A percentile compares a stretch with the other conserved stretches of the same genome.
Evolutionary conservation across 768 basidiomycete species (phyloP).

Genomic region (Tylopilus vinaceipallidus): DNA sequence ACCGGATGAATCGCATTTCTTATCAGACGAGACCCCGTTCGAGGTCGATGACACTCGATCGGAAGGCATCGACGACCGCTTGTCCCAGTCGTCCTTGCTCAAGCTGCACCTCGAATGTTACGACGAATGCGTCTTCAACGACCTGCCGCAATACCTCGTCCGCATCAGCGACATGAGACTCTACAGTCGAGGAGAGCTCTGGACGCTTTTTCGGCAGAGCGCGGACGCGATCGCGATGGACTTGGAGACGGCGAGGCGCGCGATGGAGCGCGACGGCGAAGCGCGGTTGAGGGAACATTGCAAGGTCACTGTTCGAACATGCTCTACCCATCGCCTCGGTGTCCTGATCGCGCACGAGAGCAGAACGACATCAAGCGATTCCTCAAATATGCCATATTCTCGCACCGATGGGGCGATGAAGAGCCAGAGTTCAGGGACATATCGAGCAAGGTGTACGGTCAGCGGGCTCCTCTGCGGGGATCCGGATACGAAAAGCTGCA

Average conservation of each 20-base stretch:
- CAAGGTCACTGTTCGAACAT: slow-evolving; percentile 1
- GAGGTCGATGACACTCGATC: background rate
- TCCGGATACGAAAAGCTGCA: slow-evolving; percentile 11
- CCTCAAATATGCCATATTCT: slow-evolving; percentile 17
- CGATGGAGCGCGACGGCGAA: background rate
- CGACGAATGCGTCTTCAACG: slow-evolving; percentile 9
- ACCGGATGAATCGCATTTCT: background rate
- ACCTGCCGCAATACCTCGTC: slow-evolving; percentile 16
- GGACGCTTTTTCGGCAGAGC: slow-evolving; percentile 1
- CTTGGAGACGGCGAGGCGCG: background rate
- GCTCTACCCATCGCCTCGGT: background rate
- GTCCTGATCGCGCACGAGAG: background rate
- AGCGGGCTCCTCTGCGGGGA: background rate
- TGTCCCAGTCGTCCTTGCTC: background rate
- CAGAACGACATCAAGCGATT: slow-evolving; percentile 3
- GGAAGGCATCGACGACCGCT: background rate
- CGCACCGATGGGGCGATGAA: slow-evolving; percentile 19
- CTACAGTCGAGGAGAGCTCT: slow-evolving; percentile 5
- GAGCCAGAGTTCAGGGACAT: slow-evolving; percentile 16
- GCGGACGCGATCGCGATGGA: background rate
- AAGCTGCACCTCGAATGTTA: slow-evolving; percentile 3
- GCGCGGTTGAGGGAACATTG: background rate
- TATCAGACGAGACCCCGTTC: background rate
- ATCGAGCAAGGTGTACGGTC: slow-evolving; percentile 1
- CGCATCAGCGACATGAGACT: slow-evolving; percentile 14